phyloP scores from a whole-genome alignment of 192 early-diverging fungal genomes.

The Lobosporangium transversale region DNA sequence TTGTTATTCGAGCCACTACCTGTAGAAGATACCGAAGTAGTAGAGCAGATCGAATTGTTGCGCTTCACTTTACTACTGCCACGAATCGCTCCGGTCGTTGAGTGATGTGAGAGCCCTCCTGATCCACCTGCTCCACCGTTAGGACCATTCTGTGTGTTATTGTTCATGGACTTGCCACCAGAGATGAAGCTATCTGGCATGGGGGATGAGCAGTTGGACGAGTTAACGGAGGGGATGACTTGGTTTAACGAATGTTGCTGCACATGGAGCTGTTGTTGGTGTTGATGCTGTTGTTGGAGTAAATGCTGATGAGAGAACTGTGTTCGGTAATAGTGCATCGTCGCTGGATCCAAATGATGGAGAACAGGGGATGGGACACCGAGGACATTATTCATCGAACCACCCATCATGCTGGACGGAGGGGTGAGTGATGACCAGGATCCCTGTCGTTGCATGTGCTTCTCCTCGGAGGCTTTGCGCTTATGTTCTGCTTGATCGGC shows the following conservation, averaged over 20 bases:
- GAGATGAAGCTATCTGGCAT: conserved; percentile 42
- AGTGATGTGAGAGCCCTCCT: conserved; percentile 14
- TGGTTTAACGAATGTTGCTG: conserved; percentile 38
- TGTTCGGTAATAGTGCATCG: conserved; percentile 52
- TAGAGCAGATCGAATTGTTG: conserved; percentile 58
- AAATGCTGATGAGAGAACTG: conserved; percentile 46
- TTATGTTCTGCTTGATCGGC: conserved; percentile 50
- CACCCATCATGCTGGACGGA: conserved; percentile 11
- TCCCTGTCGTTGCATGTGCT: conserved; percentile 47
- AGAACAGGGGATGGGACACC: conserved; percentile 33
- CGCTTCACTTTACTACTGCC: conserved; percentile 50
- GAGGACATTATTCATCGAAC: conserved; percentile 12
- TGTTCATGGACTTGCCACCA: conserved; percentile 4
- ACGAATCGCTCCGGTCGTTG: conserved; percentile 34
- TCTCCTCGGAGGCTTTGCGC: conserved; percentile 46
- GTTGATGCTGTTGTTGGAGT: conserved; percentile 35
- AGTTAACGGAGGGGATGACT: conserved; percentile 36
- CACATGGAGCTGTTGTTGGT: no score
- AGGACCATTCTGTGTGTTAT: no score
- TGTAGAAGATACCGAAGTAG: conserved; percentile 49
- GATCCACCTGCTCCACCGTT: no score
- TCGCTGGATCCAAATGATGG: conserved; percentile 50
- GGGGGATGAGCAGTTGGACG: conserved; percentile 34
- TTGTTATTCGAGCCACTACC: conserved; percentile 55
- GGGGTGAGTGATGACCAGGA: conserved; percentile 43